Evolutionary conservation across 2,329 filamentous ascomycete genomes (phyloP).

Genomic region (Colletotrichum zoysiae): DNA sequence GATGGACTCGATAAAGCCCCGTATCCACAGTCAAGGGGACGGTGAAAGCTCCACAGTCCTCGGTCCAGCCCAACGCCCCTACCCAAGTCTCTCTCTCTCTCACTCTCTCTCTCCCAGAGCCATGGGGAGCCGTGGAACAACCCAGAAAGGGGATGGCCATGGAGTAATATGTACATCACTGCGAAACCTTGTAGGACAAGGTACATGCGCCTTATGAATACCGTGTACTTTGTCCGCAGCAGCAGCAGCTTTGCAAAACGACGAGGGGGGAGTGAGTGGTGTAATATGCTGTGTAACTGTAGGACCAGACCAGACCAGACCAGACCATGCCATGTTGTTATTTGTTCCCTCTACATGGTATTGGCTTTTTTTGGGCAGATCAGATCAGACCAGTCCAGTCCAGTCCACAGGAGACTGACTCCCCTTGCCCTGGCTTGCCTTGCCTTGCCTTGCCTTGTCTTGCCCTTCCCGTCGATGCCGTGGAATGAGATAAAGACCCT

Average conservation of each 20-base stretch:
- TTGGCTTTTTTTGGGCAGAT: background rate
- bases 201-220: slow-evolving; percentile 16
- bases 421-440: background rate
- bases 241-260: background rate
- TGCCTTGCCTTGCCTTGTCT: background rate
- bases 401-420: background rate
- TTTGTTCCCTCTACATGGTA: slow-evolving; percentile 7
- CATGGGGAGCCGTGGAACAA: slow-evolving; percentile 17
- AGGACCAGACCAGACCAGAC: background rate
- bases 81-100: slow-evolving; percentile 35
- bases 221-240: background rate
- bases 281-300: slow-evolving; percentile 29
- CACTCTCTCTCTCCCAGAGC: slow-evolving; percentile 21
- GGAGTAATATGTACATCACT: slow-evolving; percentile 24
- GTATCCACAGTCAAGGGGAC: slow-evolving; percentile 10
- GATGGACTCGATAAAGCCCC: background rate
- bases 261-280: slow-evolving; percentile 2
- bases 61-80: slow-evolving; percentile 39
- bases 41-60: slow-evolving; percentile 33
- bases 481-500: slow-evolving; percentile 38
- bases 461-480: slow-evolving; percentile 30
- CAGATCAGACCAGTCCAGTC: background rate
- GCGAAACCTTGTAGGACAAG: slow-evolving; percentile 9
- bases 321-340: slow-evolving; percentile 1
- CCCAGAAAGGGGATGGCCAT: slow-evolving; percentile 3